A percentile compares a stretch with the other conserved stretches of the same genome.
These are phyloP conservation scores for Apophysomyces variabilis DNA, from an alignment of 371 early-diverging fungal genomes.

Conservation along the genomic window DNA sequence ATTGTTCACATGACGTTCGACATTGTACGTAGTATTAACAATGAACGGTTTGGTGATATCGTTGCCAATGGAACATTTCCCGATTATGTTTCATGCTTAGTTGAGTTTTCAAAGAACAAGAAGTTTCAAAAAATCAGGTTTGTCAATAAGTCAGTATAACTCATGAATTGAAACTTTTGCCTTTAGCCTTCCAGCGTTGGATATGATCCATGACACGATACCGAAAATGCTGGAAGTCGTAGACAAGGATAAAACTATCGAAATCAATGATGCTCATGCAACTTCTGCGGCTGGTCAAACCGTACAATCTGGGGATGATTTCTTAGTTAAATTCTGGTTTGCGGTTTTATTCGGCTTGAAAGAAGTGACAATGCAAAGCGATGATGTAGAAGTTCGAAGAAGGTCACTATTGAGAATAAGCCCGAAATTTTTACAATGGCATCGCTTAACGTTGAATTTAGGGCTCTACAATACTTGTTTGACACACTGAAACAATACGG, in stretches of 20 bases:
- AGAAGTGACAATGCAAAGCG: constrained; percentile 87
- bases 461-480: constrained; percentile 83
- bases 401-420: constrained; percentile 27
- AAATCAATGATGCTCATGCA: constrained; percentile 44
- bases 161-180: too few relatives aligned
- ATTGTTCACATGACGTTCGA: constrained; percentile 71
- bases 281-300: constrained; percentile 25
- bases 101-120: constrained; percentile 73
- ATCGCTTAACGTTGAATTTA: constrained; percentile 1
- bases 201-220: constrained; percentile 58
- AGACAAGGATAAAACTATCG: constrained; percentile 40
- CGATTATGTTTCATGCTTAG: constrained; percentile 81
- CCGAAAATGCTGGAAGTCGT: constrained; percentile 53
- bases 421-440: neutral
- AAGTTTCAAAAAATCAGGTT: constrained; percentile 59
- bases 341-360: constrained; percentile 85
- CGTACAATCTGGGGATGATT: constrained; percentile 46
- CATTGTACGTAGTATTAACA: constrained; percentile 64
- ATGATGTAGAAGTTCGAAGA: constrained; percentile 90
- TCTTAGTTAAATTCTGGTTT: constrained; percentile 74
- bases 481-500: constrained; percentile 80
- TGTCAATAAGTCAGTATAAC: neutral
- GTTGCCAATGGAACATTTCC: constrained; percentile 73
- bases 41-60: constrained; percentile 72
- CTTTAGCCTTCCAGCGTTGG: constrained; percentile 55